Conservation (phyloP, 2,329 filamentous ascomycete species). For the Plenodomus biglobosus region DNA sequence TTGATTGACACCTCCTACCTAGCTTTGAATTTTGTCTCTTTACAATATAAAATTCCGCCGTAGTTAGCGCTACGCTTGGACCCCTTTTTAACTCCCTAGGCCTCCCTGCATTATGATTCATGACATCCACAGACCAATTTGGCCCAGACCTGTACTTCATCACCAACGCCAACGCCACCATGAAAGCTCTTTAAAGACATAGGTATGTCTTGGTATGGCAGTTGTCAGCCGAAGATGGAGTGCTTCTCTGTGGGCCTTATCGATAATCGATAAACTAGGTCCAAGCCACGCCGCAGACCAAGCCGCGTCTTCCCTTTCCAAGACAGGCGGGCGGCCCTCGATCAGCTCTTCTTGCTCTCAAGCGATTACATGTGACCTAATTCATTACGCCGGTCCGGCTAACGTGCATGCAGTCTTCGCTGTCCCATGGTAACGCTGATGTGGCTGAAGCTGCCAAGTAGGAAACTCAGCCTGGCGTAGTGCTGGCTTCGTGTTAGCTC, state of each 20-base stretch:
- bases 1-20: no score
- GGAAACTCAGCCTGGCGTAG: background rate
- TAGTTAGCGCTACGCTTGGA: background rate
- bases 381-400: background rate
- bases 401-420: background rate
- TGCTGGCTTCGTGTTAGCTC: background rate
- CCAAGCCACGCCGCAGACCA: constrained; percentile 1
- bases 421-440: no score
- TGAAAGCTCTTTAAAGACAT: background rate
- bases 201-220: background rate
- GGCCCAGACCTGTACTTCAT: background rate
- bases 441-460: background rate
- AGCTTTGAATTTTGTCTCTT: no score
- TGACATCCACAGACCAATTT: background rate
- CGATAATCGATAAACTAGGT: constrained; percentile 4
- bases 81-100: background rate
- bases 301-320: constrained; percentile 1
- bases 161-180: background rate
- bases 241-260: background rate
- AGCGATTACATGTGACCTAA: background rate
- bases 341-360: constrained; percentile 1
- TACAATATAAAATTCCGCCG: no score
- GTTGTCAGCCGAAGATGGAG: background rate
- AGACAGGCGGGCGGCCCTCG: constrained; percentile 1
- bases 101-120: background rate